Evolutionary conservation across 345 rosid species (phyloP).

Genomic region (Brassica incana): DNA sequence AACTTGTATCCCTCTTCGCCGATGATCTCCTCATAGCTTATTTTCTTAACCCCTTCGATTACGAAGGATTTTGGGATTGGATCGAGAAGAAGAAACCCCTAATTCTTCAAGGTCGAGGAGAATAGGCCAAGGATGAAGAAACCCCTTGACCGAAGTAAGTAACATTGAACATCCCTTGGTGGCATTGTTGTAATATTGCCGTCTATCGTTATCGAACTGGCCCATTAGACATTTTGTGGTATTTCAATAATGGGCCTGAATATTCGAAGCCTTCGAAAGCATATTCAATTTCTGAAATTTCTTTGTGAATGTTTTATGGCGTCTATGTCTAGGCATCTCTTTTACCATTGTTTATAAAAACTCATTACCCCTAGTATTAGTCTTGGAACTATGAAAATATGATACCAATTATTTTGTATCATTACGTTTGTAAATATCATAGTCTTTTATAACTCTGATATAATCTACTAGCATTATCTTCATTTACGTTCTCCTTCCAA

Average conservation of each 20-base stretch:
- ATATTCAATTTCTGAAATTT: background rate
- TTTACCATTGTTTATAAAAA: too few species aligned
- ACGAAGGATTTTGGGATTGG: constrained; percentile 8
- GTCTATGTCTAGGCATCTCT: background rate
- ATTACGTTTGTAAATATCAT: too few species aligned
- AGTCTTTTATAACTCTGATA: too few species aligned
- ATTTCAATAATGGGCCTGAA: background rate
- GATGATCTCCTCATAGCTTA: constrained; percentile 52
- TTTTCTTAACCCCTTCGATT: background rate
- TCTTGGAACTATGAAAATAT: too few species aligned
- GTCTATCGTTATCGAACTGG: background rate
- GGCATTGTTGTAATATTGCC: background rate
- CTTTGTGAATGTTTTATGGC: background rate
- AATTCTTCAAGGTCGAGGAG: constrained; percentile 5
- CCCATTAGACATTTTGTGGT: background rate
- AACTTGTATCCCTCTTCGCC: constrained; percentile 45
- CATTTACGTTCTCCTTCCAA: too few species aligned
- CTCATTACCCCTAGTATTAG: too few species aligned
- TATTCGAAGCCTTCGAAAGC: background rate
- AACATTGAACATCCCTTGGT: background rate
- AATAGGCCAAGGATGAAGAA: constrained; percentile 24
- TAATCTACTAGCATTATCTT: too few species aligned
- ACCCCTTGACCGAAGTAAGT: background rate
- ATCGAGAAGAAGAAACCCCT: background rate
- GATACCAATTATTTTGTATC: too few species aligned